Evolutionary conservation across 2,329 filamentous ascomycete genomes (phyloP), one percentile per base, ranked within the genome.

Genomic region (Scedosporium apiospermum): DNA sequence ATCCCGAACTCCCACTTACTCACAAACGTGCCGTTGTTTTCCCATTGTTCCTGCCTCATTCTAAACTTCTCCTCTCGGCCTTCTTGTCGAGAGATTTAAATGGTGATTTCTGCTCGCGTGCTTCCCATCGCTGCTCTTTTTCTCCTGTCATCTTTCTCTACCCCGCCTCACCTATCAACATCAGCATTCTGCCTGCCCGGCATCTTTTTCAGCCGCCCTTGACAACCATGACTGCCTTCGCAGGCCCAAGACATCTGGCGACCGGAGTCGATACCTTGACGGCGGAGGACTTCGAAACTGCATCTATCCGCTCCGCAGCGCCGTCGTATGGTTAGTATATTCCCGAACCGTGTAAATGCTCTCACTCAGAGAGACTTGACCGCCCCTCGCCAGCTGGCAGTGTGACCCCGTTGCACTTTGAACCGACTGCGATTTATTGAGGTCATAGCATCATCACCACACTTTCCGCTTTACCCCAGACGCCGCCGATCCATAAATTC

Each of bases 241-340:
- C 60, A 16, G 60, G 46, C 18, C 60, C 60, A 42, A 18, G 51
- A 44, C 53, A 58, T n/a, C 9, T 49, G 7, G 21, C 44, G 6
- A 27, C 34, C 12, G 53, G 60, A n/a, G 30, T 57, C n/a, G 60
- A 62, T 7, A 58, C 18, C 21, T 44, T 62, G 30, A 62, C 60
- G 23, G 68, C 74, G 5, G 81, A 84, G 64, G 86, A 89, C 70
- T 84, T 87, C 64, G 87, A 89, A 68, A 88, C 86, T 23, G 80
- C 83, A 6, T 89, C 87, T 9, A 82, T 89, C 65, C 84, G 78
- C 67, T 89, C 86, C 18, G 81, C 81, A 6, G 86, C 86, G n/a
- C 87, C 87, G 49, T 89, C 87, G 9, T 89, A 89, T 71, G 77
- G 83, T 86, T 68, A 78, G 82, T 76, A 44, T 16, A 38, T 57